phyloP scores from a whole-genome alignment of 2,329 filamentous ascomycete genomes.

The Xylaria sp. region DNA sequence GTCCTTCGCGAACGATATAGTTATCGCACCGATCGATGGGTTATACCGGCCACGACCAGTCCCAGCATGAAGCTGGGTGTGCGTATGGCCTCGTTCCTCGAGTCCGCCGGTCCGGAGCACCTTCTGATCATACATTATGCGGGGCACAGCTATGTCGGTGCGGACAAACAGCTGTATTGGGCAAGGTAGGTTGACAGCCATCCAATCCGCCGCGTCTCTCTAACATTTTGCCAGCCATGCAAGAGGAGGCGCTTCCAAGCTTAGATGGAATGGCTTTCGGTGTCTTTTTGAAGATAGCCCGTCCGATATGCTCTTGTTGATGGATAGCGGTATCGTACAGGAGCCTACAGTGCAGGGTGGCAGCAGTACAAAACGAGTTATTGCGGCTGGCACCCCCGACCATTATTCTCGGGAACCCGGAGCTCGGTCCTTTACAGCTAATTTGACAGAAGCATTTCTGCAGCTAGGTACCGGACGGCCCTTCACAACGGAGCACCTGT shows the following conservation, averaged over 20 bases:
- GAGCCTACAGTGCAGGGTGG: conserved; percentile 62
- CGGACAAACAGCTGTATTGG: conserved; percentile 72
- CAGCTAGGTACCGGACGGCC: conserved; percentile 64
- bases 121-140: conserved; percentile 73
- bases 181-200: conserved; percentile 64
- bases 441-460: conserved; percentile 64
- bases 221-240: conserved; percentile 62
- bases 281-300: conserved; percentile 70
- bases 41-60: conserved; percentile 68
- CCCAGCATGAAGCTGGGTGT: conserved; percentile 70
- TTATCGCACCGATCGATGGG: conserved; percentile 69
- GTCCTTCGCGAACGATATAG: conserved; percentile 69
- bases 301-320: conserved; percentile 70
- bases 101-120: conserved; percentile 66
- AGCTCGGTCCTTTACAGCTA: conserved; percentile 68
- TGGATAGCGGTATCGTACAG: conserved; percentile 69
- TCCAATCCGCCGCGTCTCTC: conserved; percentile 45
- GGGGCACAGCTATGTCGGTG: conserved; percentile 67
- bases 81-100: conserved; percentile 68
- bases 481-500: conserved; percentile 66
- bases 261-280: conserved; percentile 72
- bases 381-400: conserved; percentile 69
- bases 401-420: conserved; percentile 56
- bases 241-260: conserved; percentile 66
- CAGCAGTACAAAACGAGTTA: conserved; percentile 69